Evolutionary conservation across 192 early-diverging fungal genomes (phyloP).

Genomic region (Obelidium mucronatum): DNA sequence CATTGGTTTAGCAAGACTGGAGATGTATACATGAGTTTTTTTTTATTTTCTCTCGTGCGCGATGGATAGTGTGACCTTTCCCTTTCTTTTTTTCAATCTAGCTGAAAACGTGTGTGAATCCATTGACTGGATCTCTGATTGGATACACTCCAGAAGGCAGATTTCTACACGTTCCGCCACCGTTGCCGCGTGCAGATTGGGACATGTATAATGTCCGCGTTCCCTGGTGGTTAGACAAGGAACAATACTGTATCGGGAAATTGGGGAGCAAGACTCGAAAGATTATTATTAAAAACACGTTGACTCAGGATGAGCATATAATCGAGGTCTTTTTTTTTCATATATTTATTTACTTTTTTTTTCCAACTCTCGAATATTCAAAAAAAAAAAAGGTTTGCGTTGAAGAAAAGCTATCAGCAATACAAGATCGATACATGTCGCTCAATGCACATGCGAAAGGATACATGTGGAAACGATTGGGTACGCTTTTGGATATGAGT

Average conservation of each 20-base stretch:
- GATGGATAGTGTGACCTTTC: too few relatives aligned
- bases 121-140: constrained; percentile 47
- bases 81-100: constrained; percentile 16
- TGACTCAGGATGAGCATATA: constrained; percentile 64
- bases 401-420: constrained; percentile 60
- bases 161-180: constrained; percentile 58
- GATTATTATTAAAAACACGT: constrained; percentile 61
- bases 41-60: constrained; percentile 21
- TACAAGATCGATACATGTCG: constrained; percentile 60
- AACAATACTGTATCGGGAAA: constrained; percentile 57
- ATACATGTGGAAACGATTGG: constrained; percentile 72
- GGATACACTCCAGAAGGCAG: constrained; percentile 61
- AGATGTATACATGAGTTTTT: constrained; percentile 42
- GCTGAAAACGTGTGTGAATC: constrained; percentile 58
- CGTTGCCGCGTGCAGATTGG: constrained; percentile 56
- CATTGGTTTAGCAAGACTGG: constrained; percentile 65
- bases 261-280: constrained; percentile 55
- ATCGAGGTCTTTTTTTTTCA: constrained; percentile 49
- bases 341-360: not conserved
- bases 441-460: constrained; percentile 65
- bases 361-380: too few relatives aligned
- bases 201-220: constrained; percentile 5
- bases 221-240: constrained; percentile 65
- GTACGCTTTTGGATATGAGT: constrained; percentile 60
- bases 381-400: constrained; percentile 48